Evolutionary conservation across 805 yeast species (phyloP), one percentile per base, ranked within the genome.

Genomic region (Dipodascopsis tothii): DNA sequence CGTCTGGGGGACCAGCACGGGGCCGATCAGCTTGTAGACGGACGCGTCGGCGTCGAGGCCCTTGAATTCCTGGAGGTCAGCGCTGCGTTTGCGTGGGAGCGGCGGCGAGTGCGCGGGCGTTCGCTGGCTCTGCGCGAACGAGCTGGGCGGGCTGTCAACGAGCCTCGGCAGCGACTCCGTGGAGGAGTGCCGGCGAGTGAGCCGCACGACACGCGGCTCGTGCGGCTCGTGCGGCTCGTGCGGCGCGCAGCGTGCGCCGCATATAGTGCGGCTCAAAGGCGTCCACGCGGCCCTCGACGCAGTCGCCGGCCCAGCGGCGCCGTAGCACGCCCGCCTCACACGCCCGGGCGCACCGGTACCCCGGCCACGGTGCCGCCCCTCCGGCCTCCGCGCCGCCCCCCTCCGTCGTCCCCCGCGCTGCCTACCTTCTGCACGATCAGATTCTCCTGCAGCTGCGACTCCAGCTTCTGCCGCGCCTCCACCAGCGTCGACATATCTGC

Each of bases 361-460:
- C n/a, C n/a, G n/a, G n/a, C n/a, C n/a, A n/a, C n/a, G n/a, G n/a
- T n/a, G n/a, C n/a, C n/a, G n/a, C n/a, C n/a, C n/a, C n/a, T n/a
- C n/a, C n/a, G n/a, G n/a, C n/a, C n/a, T n/a, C n/a, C n/a, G n/a
- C n/a, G n/a, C n/a, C n/a, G n/a, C n/a, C n/a, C n/a, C n/a, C n/a
- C n/a, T n/a, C n/a, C n/a, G n/a, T n/a, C n/a, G n/a, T n/a, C n/a
- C n/a, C n/a, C n/a, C n/a, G n/a, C n/a, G 4, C 20, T 4, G 21
- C 47, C 9, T 41, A 58, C 62, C 32, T 75, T 80, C 52, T 79
- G 72, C 14, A 92, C 98, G 39, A 92, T 88, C 56, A 79, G 79
- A 63, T 88, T 88, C 63, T 92, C 99, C 64, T 92, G 98, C 56
- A 71, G 76, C 65, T 92, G 99, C 1, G 96, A 84, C 60, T 92